phyloP scores from a whole-genome alignment of 805 yeast species.

The Debaryomyces prosopidis region DNA sequence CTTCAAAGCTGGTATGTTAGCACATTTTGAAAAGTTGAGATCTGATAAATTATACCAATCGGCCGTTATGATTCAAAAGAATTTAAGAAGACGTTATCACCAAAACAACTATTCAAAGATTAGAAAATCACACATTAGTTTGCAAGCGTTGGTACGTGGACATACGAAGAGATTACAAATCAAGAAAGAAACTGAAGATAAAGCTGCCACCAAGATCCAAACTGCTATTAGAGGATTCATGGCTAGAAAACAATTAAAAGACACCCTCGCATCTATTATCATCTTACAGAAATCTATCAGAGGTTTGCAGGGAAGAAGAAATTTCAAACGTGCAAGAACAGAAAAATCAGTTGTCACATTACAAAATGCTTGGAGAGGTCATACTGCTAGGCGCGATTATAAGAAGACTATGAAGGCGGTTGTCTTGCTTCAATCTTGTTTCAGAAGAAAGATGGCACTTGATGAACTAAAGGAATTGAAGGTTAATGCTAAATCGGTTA shows the following conservation, averaged over 20 bases:
- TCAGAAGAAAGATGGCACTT: conserved; percentile 75
- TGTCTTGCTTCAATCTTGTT: conserved; percentile 70
- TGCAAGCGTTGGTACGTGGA: conserved; percentile 71
- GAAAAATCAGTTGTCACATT: conserved; percentile 66
- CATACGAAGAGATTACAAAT: conserved; percentile 54
- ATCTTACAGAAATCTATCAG: conserved; percentile 49
- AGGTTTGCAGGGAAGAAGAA: conserved; percentile 56
- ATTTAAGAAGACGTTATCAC: conserved; percentile 63
- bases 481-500: conserved; percentile 89
- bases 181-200: conserved; percentile 53
- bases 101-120: conserved; percentile 61
- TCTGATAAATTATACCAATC: conserved; percentile 73
- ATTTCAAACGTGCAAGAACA: conserved; percentile 49
- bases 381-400: conserved; percentile 56
- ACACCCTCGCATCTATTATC: conserved; percentile 38
- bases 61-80: conserved; percentile 84
- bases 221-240: conserved; percentile 57
- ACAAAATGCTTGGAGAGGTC: conserved; percentile 76
- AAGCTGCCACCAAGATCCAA: conserved; percentile 73
- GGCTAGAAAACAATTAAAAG: conserved; percentile 41
- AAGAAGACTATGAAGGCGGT: conserved; percentile 52
- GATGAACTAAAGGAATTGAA: conserved; percentile 62
- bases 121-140: conserved; percentile 50
- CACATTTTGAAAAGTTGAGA: conserved; percentile 83
- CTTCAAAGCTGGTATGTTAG: conserved; percentile 96